A percentile compares a stretch with the other conserved stretches of the same genome.
phyloP scores from a whole-genome alignment of 768 basidiomycete genomes.

The Lactarius hengduanensis region DNA sequence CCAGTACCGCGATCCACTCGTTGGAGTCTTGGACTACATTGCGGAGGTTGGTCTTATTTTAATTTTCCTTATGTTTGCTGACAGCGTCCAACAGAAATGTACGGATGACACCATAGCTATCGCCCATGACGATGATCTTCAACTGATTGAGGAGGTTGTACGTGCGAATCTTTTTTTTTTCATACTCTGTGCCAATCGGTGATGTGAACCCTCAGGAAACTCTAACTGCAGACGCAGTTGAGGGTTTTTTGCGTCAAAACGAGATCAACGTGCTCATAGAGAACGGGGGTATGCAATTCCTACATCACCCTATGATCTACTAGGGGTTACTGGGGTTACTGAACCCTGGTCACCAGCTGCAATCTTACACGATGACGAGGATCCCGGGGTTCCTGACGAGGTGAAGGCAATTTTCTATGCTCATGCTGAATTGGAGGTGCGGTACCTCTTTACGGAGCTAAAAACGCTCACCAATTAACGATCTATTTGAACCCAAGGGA shows the following conservation, averaged over 20 bases:
- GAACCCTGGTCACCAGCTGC: slow-evolving; percentile 7
- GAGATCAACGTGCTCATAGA: slow-evolving; percentile 12
- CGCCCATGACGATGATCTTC: slow-evolving; percentile 21
- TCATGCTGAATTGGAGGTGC: slow-evolving; percentile 13
- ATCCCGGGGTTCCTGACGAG: background rate
- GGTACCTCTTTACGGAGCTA: background rate
- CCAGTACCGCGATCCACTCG: slow-evolving; percentile 19
- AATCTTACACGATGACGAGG: slow-evolving; percentile 16
- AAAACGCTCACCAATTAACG: background rate
- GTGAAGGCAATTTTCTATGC: slow-evolving; percentile 21
- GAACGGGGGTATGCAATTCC: slow-evolving; percentile 16
- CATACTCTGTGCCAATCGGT: background rate
- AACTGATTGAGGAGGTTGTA: slow-evolving; percentile 17
- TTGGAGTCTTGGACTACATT: slow-evolving; percentile 21
- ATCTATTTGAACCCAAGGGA: slow-evolving; percentile 6
- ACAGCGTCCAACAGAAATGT: slow-evolving; percentile 14
- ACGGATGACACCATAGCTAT: slow-evolving; percentile 11
- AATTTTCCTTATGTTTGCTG: background rate
- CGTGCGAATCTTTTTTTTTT: background rate
- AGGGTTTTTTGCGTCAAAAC: slow-evolving; percentile 16
- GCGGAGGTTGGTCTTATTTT: slow-evolving; percentile 10
- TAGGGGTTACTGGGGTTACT: background rate
- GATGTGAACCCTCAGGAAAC: slow-evolving; percentile 6
- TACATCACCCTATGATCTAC: too few relatives aligned
- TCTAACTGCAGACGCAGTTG: slow-evolving; percentile 20